These are phyloP conservation scores for Carex littledalei DNA, from an alignment of 176 grass and related monocot genomes.

Conservation along the genomic window DNA sequence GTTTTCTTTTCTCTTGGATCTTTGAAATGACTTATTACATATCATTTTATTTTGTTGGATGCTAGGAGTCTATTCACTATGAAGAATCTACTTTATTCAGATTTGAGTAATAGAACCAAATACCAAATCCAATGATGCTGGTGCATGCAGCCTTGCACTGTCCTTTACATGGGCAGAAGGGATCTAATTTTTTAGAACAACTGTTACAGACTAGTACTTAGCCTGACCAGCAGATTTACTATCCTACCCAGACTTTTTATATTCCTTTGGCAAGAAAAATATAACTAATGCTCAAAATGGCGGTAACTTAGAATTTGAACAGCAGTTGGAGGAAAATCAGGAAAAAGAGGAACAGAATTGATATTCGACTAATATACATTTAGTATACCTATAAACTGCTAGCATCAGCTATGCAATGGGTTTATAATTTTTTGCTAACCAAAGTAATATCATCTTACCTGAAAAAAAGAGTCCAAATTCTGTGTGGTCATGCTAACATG, in stretches of 20 bases:
- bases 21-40: neutral
- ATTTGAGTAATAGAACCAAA: neutral
- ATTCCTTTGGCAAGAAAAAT: neutral
- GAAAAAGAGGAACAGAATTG: neutral
- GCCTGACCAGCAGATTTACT: neutral
- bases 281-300: neutral
- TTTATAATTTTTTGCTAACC: neutral
- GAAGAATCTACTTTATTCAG: neutral
- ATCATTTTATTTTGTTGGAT: neutral
- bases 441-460: neutral
- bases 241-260: neutral
- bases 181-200: neutral
- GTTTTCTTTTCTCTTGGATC: slow-evolving; percentile 30
- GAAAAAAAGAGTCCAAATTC: neutral
- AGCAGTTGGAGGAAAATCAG: neutral
- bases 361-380: neutral
- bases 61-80: neutral
- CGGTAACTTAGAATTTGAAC: neutral
- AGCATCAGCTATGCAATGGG: neutral
- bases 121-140: too few species aligned
- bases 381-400: neutral
- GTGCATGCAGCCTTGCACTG: neutral
- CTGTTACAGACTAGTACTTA: neutral
- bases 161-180: neutral
- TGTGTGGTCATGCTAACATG: neutral